Conservation (phyloP, 306 rosid species). For the Urtica urens region DNA sequence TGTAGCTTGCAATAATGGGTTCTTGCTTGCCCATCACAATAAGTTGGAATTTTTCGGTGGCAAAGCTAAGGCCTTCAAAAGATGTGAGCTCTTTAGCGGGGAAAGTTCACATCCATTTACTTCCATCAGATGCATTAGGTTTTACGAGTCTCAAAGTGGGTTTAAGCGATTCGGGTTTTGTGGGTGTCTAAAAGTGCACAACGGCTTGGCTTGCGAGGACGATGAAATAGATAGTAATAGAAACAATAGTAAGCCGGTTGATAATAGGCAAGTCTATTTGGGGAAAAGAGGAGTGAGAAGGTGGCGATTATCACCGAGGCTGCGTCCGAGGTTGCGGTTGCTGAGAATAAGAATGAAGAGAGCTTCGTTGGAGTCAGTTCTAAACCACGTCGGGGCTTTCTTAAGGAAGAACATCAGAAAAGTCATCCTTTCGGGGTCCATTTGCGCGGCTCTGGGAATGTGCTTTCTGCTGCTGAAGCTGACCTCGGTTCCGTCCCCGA, state of each 20-base stretch:
- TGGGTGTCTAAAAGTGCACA: constrained; percentile 28
- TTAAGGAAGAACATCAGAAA: constrained; percentile 48
- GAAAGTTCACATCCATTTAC: constrained; percentile 23
- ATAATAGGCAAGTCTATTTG: constrained; percentile 27
- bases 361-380: constrained; percentile 40
- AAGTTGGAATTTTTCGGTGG: constrained; percentile 21
- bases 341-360: constrained; percentile 44
- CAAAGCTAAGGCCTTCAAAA: constrained; percentile 33
- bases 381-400: constrained; percentile 36
- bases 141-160: constrained; percentile 25
- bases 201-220: constrained; percentile 32
- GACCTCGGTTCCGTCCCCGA: constrained; percentile 50
- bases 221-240: constrained; percentile 38
- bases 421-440: constrained; percentile 40
- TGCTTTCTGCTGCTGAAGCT: constrained; percentile 60
- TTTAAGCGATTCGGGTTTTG: constrained; percentile 25
- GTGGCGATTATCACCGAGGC: constrained; percentile 57
- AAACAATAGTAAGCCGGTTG: constrained; percentile 23
- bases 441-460: constrained; percentile 48
- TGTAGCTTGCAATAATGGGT: constrained; percentile 41
- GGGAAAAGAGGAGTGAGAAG: constrained; percentile 33
- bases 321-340: constrained; percentile 68
- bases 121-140: constrained; percentile 22
- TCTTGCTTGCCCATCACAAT: constrained; percentile 16
- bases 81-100: constrained; percentile 25